phyloP scores from a whole-genome alignment of 2,329 filamentous ascomycete genomes.

The Fusarium redolens region DNA sequence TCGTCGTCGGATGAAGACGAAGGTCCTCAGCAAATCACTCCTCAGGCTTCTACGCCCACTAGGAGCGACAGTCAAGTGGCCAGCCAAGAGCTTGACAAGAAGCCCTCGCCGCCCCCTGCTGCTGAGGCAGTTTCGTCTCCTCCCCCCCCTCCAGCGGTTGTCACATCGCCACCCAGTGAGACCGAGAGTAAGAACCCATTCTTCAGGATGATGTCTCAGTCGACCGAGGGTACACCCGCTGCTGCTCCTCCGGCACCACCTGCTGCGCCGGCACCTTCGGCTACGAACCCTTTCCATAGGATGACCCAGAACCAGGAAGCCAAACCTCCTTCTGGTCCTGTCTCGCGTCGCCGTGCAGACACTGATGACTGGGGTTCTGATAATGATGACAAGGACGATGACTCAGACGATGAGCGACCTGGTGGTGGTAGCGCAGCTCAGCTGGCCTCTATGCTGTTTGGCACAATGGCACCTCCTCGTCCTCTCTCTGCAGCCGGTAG shows the following conservation, averaged over 20 bases:
- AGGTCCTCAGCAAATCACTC: conserved; percentile 75
- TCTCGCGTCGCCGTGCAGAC: conserved; percentile 65
- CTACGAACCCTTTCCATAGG: conserved; percentile 95
- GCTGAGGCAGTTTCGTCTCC: conserved; percentile 51
- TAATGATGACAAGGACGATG: conserved; percentile 66
- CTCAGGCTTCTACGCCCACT: conserved; percentile 70
- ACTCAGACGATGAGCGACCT: conserved; percentile 74
- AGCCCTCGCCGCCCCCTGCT: conserved; percentile 60
- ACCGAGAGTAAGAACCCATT: conserved; percentile 94
- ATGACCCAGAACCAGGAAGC: conserved; percentile 77
- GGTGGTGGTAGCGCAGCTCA: conserved; percentile 89
- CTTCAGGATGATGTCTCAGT: conserved; percentile 86
- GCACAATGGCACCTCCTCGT: conserved; percentile 94
- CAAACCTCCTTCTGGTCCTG: conserved; percentile 58
- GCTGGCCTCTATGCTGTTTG: conserved; percentile 93
- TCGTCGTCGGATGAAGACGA: conserved; percentile 87
- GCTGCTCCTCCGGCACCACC: conserved; percentile 54
- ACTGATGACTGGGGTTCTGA: conserved; percentile 87
- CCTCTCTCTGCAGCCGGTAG: conserved; percentile 86
- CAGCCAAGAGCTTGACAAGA: conserved; percentile 66
- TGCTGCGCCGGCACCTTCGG: conserved; percentile 52
- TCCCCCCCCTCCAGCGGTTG: conserved; percentile 61
- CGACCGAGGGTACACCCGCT: conserved; percentile 62
- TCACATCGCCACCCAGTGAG: conserved; percentile 68
- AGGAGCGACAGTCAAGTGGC: conserved; percentile 62